A percentile compares a stretch with the other conserved stretches of the same genome.
Conservation (phyloP, 2,329 filamentous ascomycete species). For the Fusarium nisikadoi region DNA sequence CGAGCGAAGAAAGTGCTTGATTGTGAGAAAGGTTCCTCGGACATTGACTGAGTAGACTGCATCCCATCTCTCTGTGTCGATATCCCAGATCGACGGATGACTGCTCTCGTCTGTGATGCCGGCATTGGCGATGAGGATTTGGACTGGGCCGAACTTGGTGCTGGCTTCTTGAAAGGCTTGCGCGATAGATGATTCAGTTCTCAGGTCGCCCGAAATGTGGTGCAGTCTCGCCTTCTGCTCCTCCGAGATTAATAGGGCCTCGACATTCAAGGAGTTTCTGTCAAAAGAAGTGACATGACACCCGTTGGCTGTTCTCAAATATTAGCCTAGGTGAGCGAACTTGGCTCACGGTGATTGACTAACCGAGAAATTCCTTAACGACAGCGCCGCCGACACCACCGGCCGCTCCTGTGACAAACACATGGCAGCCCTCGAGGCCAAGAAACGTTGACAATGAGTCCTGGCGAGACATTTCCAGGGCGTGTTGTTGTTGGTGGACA, state of each 20-base stretch:
- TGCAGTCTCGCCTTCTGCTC: background rate
- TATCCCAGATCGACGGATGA: background rate
- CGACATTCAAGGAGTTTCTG: rapidly evolving
- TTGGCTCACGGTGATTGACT: rapidly evolving
- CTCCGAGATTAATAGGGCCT: rapidly evolving
- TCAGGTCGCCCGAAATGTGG: background rate
- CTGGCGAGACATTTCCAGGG: rapidly evolving
- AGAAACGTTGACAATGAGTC: background rate
- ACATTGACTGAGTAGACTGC: background rate
- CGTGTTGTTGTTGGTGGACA: rapidly evolving
- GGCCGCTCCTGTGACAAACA: background rate
- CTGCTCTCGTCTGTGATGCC: background rate
- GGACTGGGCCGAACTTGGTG: background rate
- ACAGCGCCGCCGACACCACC: background rate
- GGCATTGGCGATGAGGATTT: background rate
- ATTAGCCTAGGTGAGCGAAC: background rate
- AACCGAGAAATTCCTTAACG: background rate
- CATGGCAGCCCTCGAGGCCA: background rate
- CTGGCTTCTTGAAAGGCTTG: background rate
- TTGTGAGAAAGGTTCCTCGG: background rate
- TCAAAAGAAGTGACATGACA: background rate
- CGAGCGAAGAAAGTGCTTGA: background rate
- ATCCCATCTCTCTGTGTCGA: background rate
- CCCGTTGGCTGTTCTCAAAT: background rate
- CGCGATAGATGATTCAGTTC: background rate